These are phyloP conservation scores for Leishmania tropica DNA, from an alignment of 208 protist genomes.

Conservation along the genomic window DNA sequence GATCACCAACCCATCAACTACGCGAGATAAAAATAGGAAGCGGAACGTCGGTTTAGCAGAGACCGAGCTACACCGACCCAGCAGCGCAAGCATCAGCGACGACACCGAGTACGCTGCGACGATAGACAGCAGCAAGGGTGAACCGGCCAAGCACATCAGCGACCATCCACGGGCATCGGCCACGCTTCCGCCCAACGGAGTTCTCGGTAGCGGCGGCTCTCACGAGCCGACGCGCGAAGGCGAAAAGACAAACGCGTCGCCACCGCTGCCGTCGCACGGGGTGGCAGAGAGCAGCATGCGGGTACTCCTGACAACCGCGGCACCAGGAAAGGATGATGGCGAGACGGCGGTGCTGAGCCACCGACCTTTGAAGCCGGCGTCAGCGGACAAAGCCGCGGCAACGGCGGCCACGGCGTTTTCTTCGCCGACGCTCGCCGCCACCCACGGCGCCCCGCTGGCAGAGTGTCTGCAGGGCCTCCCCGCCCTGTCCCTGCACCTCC, in stretches of 20 bases:
- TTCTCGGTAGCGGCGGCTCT: not conserved
- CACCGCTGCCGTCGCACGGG: not conserved
- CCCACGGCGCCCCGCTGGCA: slow-evolving; percentile 6
- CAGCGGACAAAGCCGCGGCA: not conserved
- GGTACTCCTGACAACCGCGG: not conserved
- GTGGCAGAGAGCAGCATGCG: not conserved
- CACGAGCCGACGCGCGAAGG: not conserved
- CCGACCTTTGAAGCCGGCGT: not conserved
- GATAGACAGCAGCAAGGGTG: not conserved
- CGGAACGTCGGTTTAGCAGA: not conserved
- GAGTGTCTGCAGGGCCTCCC: slow-evolving; percentile 22
- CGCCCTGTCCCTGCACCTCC: slow-evolving; percentile 9
- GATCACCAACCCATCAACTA: not conserved
- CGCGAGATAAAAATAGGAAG: not conserved
- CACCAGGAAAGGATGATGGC: not conserved
- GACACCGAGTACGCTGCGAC: not conserved
- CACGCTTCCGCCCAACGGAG: slow-evolving; percentile 3
- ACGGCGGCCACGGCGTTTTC: not conserved
- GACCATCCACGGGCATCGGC: not conserved
- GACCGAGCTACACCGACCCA: not conserved
- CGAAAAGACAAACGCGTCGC: not conserved
- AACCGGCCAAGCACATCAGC: not conserved
- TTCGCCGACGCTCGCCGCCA: not conserved
- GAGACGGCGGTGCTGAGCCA: not conserved
- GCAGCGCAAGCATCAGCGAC: not conserved